These are phyloP conservation scores for Populus hybrid DNA, from an alignment of 441 rosid species.

Conservation along the genomic window DNA sequence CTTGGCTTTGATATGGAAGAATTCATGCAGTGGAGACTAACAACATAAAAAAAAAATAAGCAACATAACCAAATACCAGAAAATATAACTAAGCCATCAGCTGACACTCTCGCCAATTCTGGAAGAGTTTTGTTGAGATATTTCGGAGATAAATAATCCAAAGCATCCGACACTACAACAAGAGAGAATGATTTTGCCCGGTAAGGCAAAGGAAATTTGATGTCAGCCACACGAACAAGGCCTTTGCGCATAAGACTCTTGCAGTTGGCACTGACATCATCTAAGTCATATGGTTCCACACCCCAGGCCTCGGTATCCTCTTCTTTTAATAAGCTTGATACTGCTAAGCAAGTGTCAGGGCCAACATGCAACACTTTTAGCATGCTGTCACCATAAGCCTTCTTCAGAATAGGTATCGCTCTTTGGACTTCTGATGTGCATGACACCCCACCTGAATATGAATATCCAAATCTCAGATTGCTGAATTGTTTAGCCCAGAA, in stretches of 20 bases:
- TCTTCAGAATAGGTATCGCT: constrained; percentile 53
- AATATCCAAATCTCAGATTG: constrained; percentile 2
- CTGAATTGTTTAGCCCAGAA: background rate
- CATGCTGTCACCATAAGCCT: constrained; percentile 66
- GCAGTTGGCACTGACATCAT: constrained; percentile 55
- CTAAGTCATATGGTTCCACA: constrained; percentile 69
- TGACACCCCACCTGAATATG: constrained; percentile 42
- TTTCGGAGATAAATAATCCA: constrained; percentile 68
- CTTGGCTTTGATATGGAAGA: background rate
- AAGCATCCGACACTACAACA: constrained; percentile 59
- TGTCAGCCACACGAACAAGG: constrained; percentile 61
- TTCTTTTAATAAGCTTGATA: constrained; percentile 53
- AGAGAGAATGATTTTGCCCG: constrained; percentile 61
- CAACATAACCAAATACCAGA: constrained; percentile 35
- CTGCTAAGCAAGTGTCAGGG: constrained; percentile 63
- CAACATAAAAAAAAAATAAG: background rate
- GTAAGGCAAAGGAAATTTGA: constrained; percentile 65
- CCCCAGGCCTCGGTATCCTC: constrained; percentile 68
- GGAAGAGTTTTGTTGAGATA: constrained; percentile 67
- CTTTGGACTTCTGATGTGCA: constrained; percentile 56
- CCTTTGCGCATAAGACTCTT: constrained; percentile 58
- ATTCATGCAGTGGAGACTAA: background rate
- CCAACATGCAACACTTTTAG: constrained; percentile 67
- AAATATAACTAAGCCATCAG: constrained; percentile 54
- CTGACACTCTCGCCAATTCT: constrained; percentile 63